Evolutionary conservation across 2,329 filamentous ascomycete species (phyloP), one percentile per base, ranked within the genome.

Genomic region (Penicillium sp.): DNA sequence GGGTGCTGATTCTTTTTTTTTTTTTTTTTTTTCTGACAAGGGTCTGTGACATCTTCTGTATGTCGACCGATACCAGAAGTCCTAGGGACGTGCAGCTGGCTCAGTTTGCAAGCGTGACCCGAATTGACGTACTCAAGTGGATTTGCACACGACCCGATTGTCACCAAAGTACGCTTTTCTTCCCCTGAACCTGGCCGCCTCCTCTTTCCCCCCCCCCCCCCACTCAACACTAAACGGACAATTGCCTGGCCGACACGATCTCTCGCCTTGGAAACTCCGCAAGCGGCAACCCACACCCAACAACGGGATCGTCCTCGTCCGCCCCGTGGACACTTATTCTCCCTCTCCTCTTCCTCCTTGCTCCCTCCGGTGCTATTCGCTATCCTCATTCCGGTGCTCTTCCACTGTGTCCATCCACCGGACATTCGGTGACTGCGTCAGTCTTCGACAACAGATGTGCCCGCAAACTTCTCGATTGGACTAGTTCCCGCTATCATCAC

Each of bases 241-340:
- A 58, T 58, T 55, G 55, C 54, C 54, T 45, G 52, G 55, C 45
- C 57, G 57, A 59, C 57, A 32, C 29, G 29, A 32, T 32, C 29
- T 32, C 29, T 11, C 29, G 29, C 11, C 29, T 32, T 32, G 29
- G 29, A 32, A 32, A 11, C 29, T 32, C 29, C 29, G 29, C 29
- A 32, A 32, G 29, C 29, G 29, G 29, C 29, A 32, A 32, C 7
- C 29, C 29, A 32, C 29, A 32, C 29, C 49, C 29, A 32, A 32
- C 29, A 32, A 32, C 11, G 7, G 29, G 7, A 11, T 32, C 29
- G 29, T 32, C 11, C 29, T 32, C 29, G 29, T 11, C 29, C 4
- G 29, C 29, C 29, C 29, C 29, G 29, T 32, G 29, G 8, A 11
- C 29, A 32, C 3, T 32, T 32, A 47, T 39, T 43, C 41, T 37